A percentile compares a stretch with the other conserved stretches of the same genome.
phyloP scores from a whole-genome alignment of 2,329 filamentous ascomycete species.

The Ophiocordyceps robertsii region DNA sequence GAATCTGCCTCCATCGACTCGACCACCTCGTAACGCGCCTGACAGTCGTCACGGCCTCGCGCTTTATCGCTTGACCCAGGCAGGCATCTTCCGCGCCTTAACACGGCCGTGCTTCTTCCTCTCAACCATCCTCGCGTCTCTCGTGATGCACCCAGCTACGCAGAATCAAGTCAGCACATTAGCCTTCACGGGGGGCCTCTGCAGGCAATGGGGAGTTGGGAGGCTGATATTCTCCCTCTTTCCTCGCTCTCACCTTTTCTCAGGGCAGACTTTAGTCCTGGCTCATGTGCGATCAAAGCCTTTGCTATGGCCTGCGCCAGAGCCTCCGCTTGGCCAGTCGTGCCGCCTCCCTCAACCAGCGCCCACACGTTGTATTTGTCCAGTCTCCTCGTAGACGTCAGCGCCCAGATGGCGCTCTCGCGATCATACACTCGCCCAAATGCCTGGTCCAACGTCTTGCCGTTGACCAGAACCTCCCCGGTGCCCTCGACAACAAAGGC shows the following conservation, averaged over 20 bases:
- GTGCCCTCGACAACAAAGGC: slow-evolving; percentile 87
- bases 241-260: slow-evolving; percentile 59
- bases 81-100: slow-evolving; percentile 95
- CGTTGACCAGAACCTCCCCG: slow-evolving; percentile 82
- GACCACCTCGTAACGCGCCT: neutral
- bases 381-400: slow-evolving; percentile 68
- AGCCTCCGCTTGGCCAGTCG: slow-evolving; percentile 91
- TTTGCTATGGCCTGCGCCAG: slow-evolving; percentile 82
- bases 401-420: slow-evolving; percentile 84
- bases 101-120: slow-evolving; percentile 94
- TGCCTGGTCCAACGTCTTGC: slow-evolving; percentile 65
- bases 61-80: slow-evolving; percentile 81
- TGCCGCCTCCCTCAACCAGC: slow-evolving; percentile 70
- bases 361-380: slow-evolving; percentile 98
- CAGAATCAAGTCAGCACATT: slow-evolving; percentile 4
- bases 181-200: neutral
- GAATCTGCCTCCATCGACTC: neutral
- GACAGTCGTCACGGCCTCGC: neutral
- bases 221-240: neutral
- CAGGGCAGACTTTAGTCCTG: slow-evolving; percentile 74
- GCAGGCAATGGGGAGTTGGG: neutral
- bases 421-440: slow-evolving; percentile 87
- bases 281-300: slow-evolving; percentile 81
- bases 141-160: slow-evolving; percentile 80
- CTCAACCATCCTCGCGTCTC: slow-evolving; percentile 84